Percentiles rank a stretch among this genome's conserved stretches.
Conservation (phyloP, 2,329 filamentous ascomycete genomes). For the Trichoderma pleuroti region DNA sequence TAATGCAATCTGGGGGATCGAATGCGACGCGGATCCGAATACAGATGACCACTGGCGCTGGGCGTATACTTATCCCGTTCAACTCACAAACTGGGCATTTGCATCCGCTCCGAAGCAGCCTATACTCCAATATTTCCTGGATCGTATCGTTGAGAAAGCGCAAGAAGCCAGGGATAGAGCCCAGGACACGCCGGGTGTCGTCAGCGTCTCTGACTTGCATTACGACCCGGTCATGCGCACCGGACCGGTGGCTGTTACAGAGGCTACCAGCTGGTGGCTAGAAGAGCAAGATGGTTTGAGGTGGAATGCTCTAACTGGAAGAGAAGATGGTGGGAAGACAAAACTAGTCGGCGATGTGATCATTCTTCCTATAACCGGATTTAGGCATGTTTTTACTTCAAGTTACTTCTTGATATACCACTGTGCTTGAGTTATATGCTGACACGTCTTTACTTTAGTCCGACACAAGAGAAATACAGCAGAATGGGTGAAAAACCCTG, state of each 20-base stretch:
- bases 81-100: conserved; percentile 27
- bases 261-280: conserved; percentile 23
- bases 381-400: conserved; percentile 21
- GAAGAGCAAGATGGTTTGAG: conserved; percentile 23
- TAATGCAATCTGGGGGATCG: conserved; percentile 25
- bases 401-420: background rate
- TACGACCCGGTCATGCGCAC: conserved; percentile 24
- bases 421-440: background rate
- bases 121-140: conserved; percentile 22
- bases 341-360: conserved; percentile 25
- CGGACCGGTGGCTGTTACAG: conserved; percentile 26
- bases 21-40: conserved; percentile 25
- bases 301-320: conserved; percentile 26
- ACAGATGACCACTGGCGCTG: conserved; percentile 26
- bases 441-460: background rate
- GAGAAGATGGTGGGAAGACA: conserved; percentile 23
- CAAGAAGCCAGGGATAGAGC: conserved; percentile 14
- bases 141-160: conserved; percentile 16
- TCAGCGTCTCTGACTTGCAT: background rate
- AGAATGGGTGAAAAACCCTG: conserved; percentile 25
- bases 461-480: conserved; percentile 22
- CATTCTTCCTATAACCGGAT: conserved; percentile 25
- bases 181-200: background rate
- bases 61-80: conserved; percentile 27
- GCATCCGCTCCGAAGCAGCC: conserved; percentile 25